Conservation (phyloP, 805 yeast genomes). For the Candida sakaeoensis region DNA sequence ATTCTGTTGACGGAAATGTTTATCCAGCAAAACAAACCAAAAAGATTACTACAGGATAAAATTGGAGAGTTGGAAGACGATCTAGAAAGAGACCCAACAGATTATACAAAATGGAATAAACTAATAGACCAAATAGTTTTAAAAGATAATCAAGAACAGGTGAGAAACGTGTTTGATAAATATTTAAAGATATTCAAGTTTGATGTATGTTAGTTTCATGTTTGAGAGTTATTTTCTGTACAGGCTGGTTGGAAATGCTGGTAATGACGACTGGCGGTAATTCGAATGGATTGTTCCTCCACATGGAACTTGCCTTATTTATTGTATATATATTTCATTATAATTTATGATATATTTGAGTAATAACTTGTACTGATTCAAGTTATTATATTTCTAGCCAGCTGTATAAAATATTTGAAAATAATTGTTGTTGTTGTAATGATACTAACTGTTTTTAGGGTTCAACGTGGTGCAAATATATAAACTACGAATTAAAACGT, state of each 20-base stretch:
- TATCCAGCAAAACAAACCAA: slow-evolving; percentile 14
- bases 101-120: slow-evolving; percentile 54
- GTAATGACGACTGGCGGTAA: no score
- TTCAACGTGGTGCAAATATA: slow-evolving; percentile 68
- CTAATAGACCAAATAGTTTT: slow-evolving; percentile 46
- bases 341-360: neutral
- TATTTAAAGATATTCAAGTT: slow-evolving; percentile 64
- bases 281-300: no score
- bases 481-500: slow-evolving; percentile 58
- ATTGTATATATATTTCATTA: neutral
- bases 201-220: slow-evolving; percentile 35
- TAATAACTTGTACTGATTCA: neutral
- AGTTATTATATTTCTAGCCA: slow-evolving; percentile 1
- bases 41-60: slow-evolving; percentile 40
- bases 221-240: neutral
- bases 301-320: no score
- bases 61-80: slow-evolving; percentile 58
- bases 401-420: neutral
- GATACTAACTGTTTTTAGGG: slow-evolving; percentile 25
- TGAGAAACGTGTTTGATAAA: slow-evolving; percentile 54
- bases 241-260: no score
- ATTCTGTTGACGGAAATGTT: slow-evolving; percentile 8
- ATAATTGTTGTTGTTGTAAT: neutral
- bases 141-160: slow-evolving; percentile 58
- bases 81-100: slow-evolving; percentile 48